Evolutionary conservation across 331 rosid genomes (phyloP).

Genomic region (Acacia pycnantha): DNA sequence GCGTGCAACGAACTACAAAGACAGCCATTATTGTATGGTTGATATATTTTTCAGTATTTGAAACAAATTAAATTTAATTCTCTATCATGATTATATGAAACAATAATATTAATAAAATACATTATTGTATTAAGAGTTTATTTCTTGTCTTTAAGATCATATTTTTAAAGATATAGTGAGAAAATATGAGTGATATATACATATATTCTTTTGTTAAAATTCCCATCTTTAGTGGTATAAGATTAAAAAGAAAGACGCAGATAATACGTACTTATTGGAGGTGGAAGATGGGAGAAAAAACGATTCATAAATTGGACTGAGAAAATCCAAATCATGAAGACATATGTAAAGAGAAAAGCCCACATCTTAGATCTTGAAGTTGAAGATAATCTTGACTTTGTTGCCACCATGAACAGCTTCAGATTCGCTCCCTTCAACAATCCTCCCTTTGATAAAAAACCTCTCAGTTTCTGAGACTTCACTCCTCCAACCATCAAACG

Average conservation of each 20-base stretch:
- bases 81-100: background rate
- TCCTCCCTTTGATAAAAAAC: conserved; percentile 26
- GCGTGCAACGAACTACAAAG: conserved; percentile 1
- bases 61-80: background rate
- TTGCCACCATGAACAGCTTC: conserved; percentile 20
- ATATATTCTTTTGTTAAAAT: background rate
- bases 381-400: conserved; percentile 23
- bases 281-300: conserved; percentile 11
- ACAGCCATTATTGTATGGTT: background rate
- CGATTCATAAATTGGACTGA: conserved; percentile 18
- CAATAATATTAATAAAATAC: background rate
- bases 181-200: background rate
- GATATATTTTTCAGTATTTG: background rate
- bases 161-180: background rate
- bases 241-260: background rate
- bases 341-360: conserved; percentile 12
- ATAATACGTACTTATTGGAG: conserved; percentile 39
- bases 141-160: background rate
- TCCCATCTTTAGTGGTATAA: background rate
- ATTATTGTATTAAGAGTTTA: background rate
- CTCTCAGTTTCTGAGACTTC: conserved; percentile 38
- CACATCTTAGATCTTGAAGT: conserved; percentile 16
- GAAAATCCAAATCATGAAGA: conserved; percentile 26
- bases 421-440: conserved; percentile 6
- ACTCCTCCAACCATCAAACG: conserved; percentile 32